phyloP scores from a whole-genome alignment of 345 rosid species.

The Odontarrhena argentea region DNA sequence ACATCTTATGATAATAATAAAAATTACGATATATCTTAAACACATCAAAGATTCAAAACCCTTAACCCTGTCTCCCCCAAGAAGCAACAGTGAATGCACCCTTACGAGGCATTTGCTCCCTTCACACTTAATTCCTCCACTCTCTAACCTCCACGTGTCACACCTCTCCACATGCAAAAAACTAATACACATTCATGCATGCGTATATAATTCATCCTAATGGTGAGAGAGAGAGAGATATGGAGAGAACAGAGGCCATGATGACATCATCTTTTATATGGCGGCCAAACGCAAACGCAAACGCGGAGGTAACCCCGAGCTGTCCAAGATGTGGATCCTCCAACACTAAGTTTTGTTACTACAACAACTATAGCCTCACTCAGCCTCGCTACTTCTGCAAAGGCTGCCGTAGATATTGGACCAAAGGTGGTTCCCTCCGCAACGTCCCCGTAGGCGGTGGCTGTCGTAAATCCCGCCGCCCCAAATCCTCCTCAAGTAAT shows the following conservation, averaged over 20 bases:
- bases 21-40: not conserved
- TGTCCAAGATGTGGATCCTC: constrained; percentile 46
- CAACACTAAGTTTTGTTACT: constrained; percentile 45
- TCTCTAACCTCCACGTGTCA: constrained; percentile 37
- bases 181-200: constrained; percentile 37
- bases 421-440: constrained; percentile 42
- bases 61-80: constrained; percentile 38
- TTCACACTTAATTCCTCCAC: constrained; percentile 31
- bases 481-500: constrained; percentile 37
- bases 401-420: constrained; percentile 46
- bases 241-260: constrained; percentile 42
- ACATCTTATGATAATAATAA: not conserved
- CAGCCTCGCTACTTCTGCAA: constrained; percentile 47
- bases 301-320: constrained; percentile 41
- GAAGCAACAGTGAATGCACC: constrained; percentile 39
- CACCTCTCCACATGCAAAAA: constrained; percentile 33
- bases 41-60: constrained; percentile 32
- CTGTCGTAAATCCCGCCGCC: constrained; percentile 43
- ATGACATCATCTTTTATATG: constrained; percentile 39
- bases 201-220: constrained; percentile 39
- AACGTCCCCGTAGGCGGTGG: constrained; percentile 45
- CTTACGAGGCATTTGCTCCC: constrained; percentile 46
- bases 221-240: constrained; percentile 18
- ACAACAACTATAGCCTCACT: constrained; percentile 46
- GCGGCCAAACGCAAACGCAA: constrained; percentile 42